These are phyloP conservation scores for Pichia inconspicua DNA, from an alignment of 1,139 yeast genomes.

Conservation along the genomic window DNA sequence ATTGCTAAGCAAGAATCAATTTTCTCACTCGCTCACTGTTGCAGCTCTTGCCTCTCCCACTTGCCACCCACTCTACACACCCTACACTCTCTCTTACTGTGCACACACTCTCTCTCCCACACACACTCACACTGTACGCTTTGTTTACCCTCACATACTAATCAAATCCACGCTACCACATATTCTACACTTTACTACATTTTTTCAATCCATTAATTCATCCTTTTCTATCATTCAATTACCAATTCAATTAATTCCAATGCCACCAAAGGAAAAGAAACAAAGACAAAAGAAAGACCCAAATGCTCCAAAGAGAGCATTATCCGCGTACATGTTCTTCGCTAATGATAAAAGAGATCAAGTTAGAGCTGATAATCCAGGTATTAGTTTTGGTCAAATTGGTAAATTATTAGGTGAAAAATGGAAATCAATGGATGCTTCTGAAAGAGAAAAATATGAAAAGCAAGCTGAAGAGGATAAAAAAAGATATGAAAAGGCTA, in stretches of 20 bases:
- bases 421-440: slow-evolving; percentile 84
- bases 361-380: slow-evolving; percentile 92
- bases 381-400: slow-evolving; percentile 85
- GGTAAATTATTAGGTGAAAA: slow-evolving; percentile 89
- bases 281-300: slow-evolving; percentile 52
- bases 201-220: not conserved
- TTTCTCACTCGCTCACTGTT: not conserved
- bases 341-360: slow-evolving; percentile 96
- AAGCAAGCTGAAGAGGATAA: slow-evolving; percentile 91
- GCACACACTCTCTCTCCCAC: too few relatives aligned
- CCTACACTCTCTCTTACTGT: not conserved
- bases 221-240: not conserved
- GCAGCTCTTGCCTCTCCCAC: not conserved
- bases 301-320: slow-evolving; percentile 97
- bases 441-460: slow-evolving; percentile 84
- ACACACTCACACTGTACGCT: not conserved
- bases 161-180: not conserved
- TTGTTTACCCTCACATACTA: not conserved
- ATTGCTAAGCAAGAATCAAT: too few relatives aligned
- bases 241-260: not conserved
- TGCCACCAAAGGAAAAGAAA: slow-evolving; percentile 18
- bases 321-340: slow-evolving; percentile 97
- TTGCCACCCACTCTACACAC: not conserved
- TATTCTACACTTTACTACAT: not conserved
- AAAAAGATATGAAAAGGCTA: slow-evolving; percentile 94